A percentile compares a stretch with the other conserved stretches of the same genome.
These are phyloP conservation scores for Colletotrichum truncatum DNA, from an alignment of 2,329 filamentous ascomycete genomes.

Conservation along the genomic window DNA sequence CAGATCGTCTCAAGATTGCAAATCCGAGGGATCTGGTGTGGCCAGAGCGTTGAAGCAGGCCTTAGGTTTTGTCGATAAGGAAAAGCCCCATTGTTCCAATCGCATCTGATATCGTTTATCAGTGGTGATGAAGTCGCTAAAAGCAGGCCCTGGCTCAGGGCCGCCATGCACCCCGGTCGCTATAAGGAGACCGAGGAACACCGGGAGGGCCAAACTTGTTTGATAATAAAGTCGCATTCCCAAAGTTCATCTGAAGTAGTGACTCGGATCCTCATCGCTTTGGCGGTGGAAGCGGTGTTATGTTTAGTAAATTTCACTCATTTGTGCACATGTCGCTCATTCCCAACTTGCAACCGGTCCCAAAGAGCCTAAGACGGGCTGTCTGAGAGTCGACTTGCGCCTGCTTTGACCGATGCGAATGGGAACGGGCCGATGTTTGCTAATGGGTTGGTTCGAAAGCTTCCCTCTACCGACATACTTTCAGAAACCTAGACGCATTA, in stretches of 20 bases:
- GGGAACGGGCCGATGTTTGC: background rate
- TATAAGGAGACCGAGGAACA: background rate
- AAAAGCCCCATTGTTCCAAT: background rate
- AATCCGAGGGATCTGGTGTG: conserved; percentile 16
- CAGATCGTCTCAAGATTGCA: conserved; percentile 33
- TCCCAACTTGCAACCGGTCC: conserved; percentile 4
- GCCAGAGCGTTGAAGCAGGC: background rate
- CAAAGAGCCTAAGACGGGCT: background rate
- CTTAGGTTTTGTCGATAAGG: background rate
- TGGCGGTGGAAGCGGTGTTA: conserved; percentile 1
- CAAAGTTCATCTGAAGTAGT: conserved; percentile 25
- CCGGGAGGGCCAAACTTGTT: conserved; percentile 1
- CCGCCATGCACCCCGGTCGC: background rate
- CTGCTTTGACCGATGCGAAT: background rate
- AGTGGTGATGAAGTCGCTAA: background rate
- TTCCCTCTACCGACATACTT: background rate
- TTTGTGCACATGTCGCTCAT: background rate
- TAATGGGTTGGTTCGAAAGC: background rate
- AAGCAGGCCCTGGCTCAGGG: background rate
- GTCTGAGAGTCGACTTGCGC: background rate
- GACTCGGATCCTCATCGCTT: conserved; percentile 9
- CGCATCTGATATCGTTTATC: background rate
- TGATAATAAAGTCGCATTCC: background rate
- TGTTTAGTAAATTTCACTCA: background rate
- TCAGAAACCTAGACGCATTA: background rate